Conservation (phyloP, 2,329 filamentous ascomycete genomes). For the Chaetothyriales sp. region DNA sequence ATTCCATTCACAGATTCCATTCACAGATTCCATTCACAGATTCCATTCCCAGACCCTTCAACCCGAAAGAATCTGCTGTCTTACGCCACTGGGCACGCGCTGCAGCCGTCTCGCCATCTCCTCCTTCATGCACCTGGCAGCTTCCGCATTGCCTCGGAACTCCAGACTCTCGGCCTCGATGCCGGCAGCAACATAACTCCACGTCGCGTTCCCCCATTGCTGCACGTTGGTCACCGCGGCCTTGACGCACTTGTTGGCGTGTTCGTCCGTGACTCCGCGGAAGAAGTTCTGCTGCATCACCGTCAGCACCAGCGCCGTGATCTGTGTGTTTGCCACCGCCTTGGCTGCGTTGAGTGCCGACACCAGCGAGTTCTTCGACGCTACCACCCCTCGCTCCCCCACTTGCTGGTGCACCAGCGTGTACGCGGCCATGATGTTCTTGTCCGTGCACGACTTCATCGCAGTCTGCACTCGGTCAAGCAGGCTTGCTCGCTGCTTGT, state of each 20-base stretch:
- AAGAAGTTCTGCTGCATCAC: slow-evolving; percentile 78
- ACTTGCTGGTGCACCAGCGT: slow-evolving; percentile 60
- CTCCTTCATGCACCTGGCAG: slow-evolving; percentile 25
- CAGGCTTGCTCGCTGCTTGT: slow-evolving; percentile 45
- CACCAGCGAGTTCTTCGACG: slow-evolving; percentile 66
- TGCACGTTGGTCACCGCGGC: slow-evolving; percentile 56
- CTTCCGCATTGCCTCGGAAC: slow-evolving; percentile 47
- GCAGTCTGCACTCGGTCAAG: slow-evolving; percentile 54
- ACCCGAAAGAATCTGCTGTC: slow-evolving; percentile 11
- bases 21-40: too few species aligned
- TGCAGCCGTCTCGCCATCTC: neutral
- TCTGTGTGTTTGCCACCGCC: slow-evolving; percentile 58
- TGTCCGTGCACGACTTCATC: slow-evolving; percentile 56
- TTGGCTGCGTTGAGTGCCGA: slow-evolving; percentile 57
- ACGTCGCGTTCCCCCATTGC: slow-evolving; percentile 56
- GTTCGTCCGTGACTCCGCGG: slow-evolving; percentile 65
- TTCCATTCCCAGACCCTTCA: neutral
- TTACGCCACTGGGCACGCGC: slow-evolving; percentile 1
- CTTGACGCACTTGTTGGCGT: slow-evolving; percentile 61
- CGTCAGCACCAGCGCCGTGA: slow-evolving; percentile 68
- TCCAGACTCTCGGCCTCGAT: slow-evolving; percentile 66
- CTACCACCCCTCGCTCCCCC: slow-evolving; percentile 53
- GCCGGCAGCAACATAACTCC: slow-evolving; percentile 68
- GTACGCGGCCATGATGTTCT: slow-evolving; percentile 64
- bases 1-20: too few species aligned